Evolutionary conservation across 805 yeast species (phyloP).

Genomic region (Ogataea allantospora): DNA sequence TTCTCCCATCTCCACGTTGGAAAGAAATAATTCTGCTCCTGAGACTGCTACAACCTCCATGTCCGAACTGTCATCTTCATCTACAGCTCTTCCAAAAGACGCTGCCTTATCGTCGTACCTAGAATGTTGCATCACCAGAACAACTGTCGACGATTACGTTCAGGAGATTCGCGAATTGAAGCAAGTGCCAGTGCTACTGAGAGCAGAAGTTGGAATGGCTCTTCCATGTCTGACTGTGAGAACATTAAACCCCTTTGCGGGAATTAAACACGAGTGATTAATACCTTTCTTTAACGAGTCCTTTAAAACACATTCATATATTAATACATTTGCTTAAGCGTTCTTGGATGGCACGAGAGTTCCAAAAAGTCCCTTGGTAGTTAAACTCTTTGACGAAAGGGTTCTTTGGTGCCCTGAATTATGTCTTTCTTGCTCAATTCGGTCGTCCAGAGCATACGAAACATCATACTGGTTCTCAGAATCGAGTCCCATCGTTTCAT

Average conservation of each 20-base stretch:
- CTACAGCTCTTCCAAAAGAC: conserved; percentile 17
- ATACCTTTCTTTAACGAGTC: conserved; percentile 20
- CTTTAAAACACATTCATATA: conserved; percentile 1
- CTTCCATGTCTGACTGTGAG: conserved; percentile 92
- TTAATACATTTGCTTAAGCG: conserved; percentile 1
- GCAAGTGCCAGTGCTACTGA: conserved; percentile 77
- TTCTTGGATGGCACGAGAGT: conserved; percentile 11
- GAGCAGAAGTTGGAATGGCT: conserved; percentile 95
- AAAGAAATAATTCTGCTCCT: conserved; percentile 9
- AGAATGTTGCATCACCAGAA: conserved; percentile 52
- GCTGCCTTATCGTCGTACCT: conserved; percentile 57
- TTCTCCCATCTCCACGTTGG: conserved; percentile 19
- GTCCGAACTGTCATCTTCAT: no score
- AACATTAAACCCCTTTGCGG: conserved; percentile 77
- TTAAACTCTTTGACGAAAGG: conserved; percentile 15
- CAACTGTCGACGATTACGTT: conserved; percentile 60
- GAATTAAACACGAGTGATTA: conserved; percentile 15
- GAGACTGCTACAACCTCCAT: no score
- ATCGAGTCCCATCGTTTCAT: conserved; percentile 52
- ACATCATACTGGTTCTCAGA: conserved; percentile 37
- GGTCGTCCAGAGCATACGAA: conserved; percentile 28
- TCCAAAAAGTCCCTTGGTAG: conserved; percentile 19
- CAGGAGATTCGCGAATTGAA: conserved; percentile 81
- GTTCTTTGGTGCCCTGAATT: conserved; percentile 28
- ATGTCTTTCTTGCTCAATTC: conserved; percentile 30